phyloP scores from a whole-genome alignment of 1,284 basidiomycete species.

The Pseudozyma pruni region DNA sequence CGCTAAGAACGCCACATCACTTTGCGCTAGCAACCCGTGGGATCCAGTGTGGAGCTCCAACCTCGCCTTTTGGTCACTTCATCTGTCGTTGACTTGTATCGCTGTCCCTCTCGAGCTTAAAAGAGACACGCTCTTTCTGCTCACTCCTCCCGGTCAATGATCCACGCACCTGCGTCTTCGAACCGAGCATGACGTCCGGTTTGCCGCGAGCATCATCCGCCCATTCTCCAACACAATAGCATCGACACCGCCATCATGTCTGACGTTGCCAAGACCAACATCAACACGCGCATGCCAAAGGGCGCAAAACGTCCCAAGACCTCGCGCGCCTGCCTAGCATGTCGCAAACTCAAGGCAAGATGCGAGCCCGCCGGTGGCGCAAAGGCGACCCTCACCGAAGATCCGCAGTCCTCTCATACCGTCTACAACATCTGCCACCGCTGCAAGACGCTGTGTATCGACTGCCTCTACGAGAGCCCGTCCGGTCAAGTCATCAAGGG shows the following conservation, averaged over 20 bases:
- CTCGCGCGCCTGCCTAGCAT: conserved; percentile 43
- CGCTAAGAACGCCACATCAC: too few relatives aligned
- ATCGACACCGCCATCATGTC: conserved; percentile 18
- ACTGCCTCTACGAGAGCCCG: conserved; percentile 40
- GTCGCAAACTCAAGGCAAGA: conserved; percentile 48
- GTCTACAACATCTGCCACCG: conserved; percentile 40
- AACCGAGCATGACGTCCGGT: background rate
- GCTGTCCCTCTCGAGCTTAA: conserved; percentile 1
- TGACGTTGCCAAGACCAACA: conserved; percentile 15
- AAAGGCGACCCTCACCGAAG: conserved; percentile 7
- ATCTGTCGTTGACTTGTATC: background rate
- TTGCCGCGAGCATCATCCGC: too few relatives aligned
- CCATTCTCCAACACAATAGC: background rate
- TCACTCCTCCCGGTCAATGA: background rate
- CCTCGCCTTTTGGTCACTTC: background rate
- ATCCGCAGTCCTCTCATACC: conserved; percentile 14
- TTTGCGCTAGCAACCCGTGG: too few relatives aligned
- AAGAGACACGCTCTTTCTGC: conserved; percentile 6
- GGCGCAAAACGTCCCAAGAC: conserved; percentile 49
- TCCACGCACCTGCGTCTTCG: background rate
- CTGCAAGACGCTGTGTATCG: conserved; percentile 50
- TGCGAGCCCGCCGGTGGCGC: conserved; percentile 33
- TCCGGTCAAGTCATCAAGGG: conserved; percentile 34
- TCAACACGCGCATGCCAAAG: conserved; percentile 52
- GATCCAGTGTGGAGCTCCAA: too few relatives aligned